These are phyloP conservation scores for Gymnopus androsaceus DNA, from an alignment of 1,284 basidiomycete genomes.

Conservation along the genomic window DNA sequence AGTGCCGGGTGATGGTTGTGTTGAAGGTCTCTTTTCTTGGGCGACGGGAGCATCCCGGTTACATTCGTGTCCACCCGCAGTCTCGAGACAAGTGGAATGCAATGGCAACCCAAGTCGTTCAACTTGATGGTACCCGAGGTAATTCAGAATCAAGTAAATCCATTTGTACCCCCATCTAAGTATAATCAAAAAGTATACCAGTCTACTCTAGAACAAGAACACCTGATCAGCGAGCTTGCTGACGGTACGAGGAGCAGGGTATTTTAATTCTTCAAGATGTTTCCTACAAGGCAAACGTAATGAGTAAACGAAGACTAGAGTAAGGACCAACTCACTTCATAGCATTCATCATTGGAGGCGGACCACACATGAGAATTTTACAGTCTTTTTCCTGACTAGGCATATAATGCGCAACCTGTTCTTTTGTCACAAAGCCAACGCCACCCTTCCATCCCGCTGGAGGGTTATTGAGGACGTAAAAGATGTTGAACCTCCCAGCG, in stretches of 20 bases:
- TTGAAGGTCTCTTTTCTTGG: too few relatives aligned
- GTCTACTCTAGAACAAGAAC: constrained; percentile 61
- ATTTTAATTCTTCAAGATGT: constrained; percentile 85
- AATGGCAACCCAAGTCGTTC: too few relatives aligned
- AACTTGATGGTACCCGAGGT: neutral
- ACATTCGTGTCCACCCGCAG: too few relatives aligned
- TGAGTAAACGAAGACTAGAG: constrained; percentile 9
- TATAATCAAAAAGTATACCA: neutral
- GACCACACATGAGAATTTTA: constrained; percentile 89
- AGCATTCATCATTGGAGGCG: constrained; percentile 94
- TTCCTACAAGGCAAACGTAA: constrained; percentile 52
- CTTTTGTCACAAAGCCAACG: constrained; percentile 90
- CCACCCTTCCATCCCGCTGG: constrained; percentile 86
- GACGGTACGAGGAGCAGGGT: constrained; percentile 85
- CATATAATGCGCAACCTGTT: constrained; percentile 84
- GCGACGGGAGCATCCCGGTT: too few relatives aligned
- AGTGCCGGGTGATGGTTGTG: too few relatives aligned
- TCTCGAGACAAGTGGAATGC: too few relatives aligned
- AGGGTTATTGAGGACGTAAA: constrained; percentile 93
- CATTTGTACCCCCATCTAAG: neutral
- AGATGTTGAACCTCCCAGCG: constrained; percentile 75
- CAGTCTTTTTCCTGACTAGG: constrained; percentile 65
- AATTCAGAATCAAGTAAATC: neutral
- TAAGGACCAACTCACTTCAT: constrained; percentile 83
- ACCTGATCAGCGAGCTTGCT: constrained; percentile 88